These are phyloP conservation scores for Phytophthora meadii DNA, from an alignment of 352 stramenopile genomes.

Conservation along the genomic window DNA sequence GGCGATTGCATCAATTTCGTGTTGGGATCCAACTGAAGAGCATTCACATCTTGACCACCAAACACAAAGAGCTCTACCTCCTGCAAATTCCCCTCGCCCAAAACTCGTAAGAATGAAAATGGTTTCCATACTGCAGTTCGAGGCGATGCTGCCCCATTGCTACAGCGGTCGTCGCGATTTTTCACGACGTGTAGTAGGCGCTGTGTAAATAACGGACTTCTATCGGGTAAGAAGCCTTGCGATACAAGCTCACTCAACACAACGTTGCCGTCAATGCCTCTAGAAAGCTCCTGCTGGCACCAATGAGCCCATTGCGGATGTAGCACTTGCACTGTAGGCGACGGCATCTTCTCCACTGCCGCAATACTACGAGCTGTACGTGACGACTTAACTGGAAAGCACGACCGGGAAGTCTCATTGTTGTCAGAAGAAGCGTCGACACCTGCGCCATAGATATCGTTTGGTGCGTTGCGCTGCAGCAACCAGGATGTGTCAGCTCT, in stretches of 20 bases:
- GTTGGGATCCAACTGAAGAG: conserved; percentile 39
- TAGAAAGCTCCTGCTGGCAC: conserved; percentile 63
- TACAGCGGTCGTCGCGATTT: conserved; percentile 37
- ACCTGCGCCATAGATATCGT: conserved; percentile 47
- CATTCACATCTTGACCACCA: conserved; percentile 69
- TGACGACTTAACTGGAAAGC: conserved; percentile 21
- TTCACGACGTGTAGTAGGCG: conserved; percentile 41
- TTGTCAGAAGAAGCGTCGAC: conserved; percentile 10
- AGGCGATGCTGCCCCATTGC: conserved; percentile 35
- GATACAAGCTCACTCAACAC: conserved; percentile 60
- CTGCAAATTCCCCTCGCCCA: conserved; percentile 47
- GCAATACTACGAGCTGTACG: conserved; percentile 32
- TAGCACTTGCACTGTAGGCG: conserved; percentile 34
- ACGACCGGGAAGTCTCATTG: conserved; percentile 8
- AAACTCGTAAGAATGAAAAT: conserved; percentile 59
- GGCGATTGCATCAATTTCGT: conserved; percentile 49
- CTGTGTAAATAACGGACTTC: conserved; percentile 65
- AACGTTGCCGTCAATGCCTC: conserved; percentile 66
- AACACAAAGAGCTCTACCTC: conserved; percentile 75
- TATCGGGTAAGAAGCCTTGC: conserved; percentile 58
- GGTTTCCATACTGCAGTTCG: conserved; percentile 22
- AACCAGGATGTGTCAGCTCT: conserved; percentile 21
- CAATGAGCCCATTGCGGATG: conserved; percentile 73
- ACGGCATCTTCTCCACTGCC: conserved; percentile 29
- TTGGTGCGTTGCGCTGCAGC: conserved; percentile 46